Evolutionary conservation across 441 rosid species (phyloP).

Genomic region (Jatropha multifida): DNA sequence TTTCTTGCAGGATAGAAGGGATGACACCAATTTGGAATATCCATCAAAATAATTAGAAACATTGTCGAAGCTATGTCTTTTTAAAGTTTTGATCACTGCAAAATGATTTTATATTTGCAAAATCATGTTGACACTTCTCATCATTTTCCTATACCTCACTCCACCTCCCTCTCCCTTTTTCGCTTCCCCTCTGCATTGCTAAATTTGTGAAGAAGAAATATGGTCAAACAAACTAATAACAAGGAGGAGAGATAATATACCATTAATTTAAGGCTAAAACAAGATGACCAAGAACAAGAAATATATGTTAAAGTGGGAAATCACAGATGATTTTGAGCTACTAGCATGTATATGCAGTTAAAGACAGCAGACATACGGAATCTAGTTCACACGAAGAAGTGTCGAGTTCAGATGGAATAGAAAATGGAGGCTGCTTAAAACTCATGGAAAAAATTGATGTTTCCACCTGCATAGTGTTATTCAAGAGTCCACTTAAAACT

Average conservation of each 20-base stretch:
- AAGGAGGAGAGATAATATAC: neutral
- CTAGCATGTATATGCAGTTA: conserved; percentile 7
- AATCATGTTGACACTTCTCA: neutral
- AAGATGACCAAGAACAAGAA: neutral
- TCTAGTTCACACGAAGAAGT: conserved; percentile 56
- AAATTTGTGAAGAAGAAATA: conserved; percentile 4
- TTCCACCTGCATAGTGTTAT: conserved; percentile 64
- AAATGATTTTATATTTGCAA: neutral
- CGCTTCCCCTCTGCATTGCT: neutral
- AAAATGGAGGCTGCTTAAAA: conserved; percentile 58
- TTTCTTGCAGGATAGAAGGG: conserved; percentile 7
- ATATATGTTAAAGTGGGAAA: conserved; percentile 5
- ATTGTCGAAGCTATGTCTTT: neutral
- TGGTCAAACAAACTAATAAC: neutral
- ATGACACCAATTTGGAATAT: no score
- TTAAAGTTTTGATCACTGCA: neutral
- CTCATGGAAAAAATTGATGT: conserved; percentile 93
- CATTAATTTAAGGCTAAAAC: neutral
- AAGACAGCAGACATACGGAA: conserved; percentile 44
- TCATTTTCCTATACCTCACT: conserved; percentile 1
- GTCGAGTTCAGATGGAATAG: conserved; percentile 67
- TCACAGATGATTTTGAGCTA: conserved; percentile 3
- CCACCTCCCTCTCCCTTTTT: neutral
- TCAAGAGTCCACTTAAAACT: neutral
- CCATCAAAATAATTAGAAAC: neutral